These are phyloP conservation scores for Eucalyptus albens DNA, from an alignment of 345 rosid genomes.

Conservation along the genomic window DNA sequence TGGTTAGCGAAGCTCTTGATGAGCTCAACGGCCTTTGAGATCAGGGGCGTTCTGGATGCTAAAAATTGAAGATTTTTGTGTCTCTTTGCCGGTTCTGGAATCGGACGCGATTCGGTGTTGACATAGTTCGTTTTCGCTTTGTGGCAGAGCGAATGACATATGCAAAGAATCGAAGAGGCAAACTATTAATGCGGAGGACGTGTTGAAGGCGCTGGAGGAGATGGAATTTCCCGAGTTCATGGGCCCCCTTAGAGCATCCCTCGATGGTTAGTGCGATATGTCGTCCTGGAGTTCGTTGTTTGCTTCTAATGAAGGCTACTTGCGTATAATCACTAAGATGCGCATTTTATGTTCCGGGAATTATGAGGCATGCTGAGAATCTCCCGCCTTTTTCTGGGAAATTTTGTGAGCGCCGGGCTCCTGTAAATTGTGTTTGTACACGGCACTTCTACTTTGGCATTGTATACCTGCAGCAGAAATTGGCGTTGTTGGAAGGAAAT, in stretches of 20 bases:
- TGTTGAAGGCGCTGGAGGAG: slow-evolving; percentile 45
- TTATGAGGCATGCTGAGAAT: not conserved
- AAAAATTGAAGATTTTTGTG: not conserved
- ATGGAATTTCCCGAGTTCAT: slow-evolving; percentile 50
- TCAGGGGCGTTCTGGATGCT: not conserved
- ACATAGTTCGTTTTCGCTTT: not conserved
- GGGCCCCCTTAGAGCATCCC: slow-evolving; percentile 46
- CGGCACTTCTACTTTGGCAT: not conserved
- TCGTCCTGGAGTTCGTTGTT: not conserved
- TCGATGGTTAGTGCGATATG: slow-evolving; percentile 10
- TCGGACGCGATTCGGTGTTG: not conserved
- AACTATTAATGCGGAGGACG: slow-evolving; percentile 50
- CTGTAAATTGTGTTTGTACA: not conserved
- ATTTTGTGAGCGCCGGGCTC: not conserved
- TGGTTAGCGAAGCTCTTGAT: not conserved
- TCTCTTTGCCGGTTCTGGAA: not conserved
- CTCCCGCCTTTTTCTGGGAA: not conserved
- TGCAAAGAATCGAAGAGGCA: slow-evolving; percentile 68
- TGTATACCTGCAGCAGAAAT: not conserved
- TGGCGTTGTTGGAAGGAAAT: not conserved
- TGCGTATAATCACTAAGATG: not conserved
- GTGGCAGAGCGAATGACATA: slow-evolving; percentile 55
- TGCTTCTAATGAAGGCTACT: not conserved
- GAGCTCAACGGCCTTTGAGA: not conserved
- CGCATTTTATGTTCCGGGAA: not conserved